Evolutionary conservation across 2,329 filamentous ascomycete genomes (phyloP), one percentile per base, ranked within the genome.

Genomic region (Hypoxylon sp.): DNA sequence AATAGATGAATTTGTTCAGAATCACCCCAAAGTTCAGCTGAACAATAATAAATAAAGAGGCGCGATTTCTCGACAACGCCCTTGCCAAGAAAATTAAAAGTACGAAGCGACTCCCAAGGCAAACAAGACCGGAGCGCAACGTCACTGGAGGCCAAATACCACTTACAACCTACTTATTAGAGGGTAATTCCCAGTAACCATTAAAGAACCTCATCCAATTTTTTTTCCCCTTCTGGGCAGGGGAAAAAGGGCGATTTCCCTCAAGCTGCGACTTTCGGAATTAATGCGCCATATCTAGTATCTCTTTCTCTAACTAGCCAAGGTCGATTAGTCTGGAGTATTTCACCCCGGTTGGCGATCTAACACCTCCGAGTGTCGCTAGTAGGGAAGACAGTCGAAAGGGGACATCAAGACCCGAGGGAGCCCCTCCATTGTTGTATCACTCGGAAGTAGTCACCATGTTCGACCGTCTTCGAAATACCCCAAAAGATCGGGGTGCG

Each of bases 391-490:
- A 50, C 19, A 48, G 44, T 31, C 54, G 26, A 68, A 58, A 55
- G 54, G 53, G 60, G 63, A 48, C 52, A 58, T 63, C 59, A 64
- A 61, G 29, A 55, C 48, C 65, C 62, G 59, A 69, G 42, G 17
- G 67, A 63, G 35, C 52, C 65, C 50, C 46, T 64, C 59, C 24
- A 51, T 52, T 56, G 56, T 61, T 59, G n/a, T 42, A 54, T 59
- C 44, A 13, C 48, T 31, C 29, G 29, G 22, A 14, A 47, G 35
- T 51, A 58, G 33, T 61, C 54, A 48, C 70, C 67, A 81, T 81
- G 80, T 81, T 78, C 77, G 79, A 81, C 71, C 78, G 79, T 31
- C 71, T 81, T 54, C 78, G 75, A 67, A 74, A 72, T 44, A 60
- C 60, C 46, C 73, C 71, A 70, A 76, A 73, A 54, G 73, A 77